These are phyloP conservation scores for Eimeria brunetti DNA, from an alignment of 169 alveolate species.

Conservation along the genomic window DNA sequence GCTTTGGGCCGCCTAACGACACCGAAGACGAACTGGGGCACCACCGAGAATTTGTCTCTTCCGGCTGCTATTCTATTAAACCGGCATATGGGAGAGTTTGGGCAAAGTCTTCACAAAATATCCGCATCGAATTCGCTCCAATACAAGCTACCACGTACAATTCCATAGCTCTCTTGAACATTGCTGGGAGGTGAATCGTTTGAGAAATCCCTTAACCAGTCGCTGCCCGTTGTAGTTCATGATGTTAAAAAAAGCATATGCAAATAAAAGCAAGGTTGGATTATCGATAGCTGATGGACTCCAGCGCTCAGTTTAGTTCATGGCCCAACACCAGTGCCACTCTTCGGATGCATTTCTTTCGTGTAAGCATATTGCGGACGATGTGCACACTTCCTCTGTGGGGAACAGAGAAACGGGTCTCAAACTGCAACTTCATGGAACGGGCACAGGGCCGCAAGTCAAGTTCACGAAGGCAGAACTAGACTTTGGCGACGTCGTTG, in stretches of 20 bases:
- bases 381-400: conserved; percentile 2
- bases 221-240: not conserved
- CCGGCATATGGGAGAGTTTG: conserved; percentile 69
- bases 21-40: not conserved
- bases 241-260: not conserved
- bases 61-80: conserved; percentile 35
- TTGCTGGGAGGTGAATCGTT: conserved; percentile 52
- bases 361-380: not conserved
- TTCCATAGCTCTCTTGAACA: conserved; percentile 7
- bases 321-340: not conserved
- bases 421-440: conserved; percentile 51
- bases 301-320: not conserved
- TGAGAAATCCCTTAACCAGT: not conserved
- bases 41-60: conserved; percentile 1
- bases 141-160: conserved; percentile 30
- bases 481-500: conserved; percentile 51
- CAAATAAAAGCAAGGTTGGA: not conserved
- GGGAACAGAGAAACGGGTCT: conserved; percentile 66
- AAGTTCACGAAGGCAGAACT: conserved; percentile 47
- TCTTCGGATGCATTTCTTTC: not conserved
- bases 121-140: conserved; percentile 61
- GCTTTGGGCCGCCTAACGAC: conserved; percentile 21
- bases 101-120: conserved; percentile 33
- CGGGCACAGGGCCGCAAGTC: conserved; percentile 80
- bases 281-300: not conserved